Evolutionary conservation across 2,329 filamentous ascomycete genomes (phyloP).

Genomic region (Orbilia javanica): DNA sequence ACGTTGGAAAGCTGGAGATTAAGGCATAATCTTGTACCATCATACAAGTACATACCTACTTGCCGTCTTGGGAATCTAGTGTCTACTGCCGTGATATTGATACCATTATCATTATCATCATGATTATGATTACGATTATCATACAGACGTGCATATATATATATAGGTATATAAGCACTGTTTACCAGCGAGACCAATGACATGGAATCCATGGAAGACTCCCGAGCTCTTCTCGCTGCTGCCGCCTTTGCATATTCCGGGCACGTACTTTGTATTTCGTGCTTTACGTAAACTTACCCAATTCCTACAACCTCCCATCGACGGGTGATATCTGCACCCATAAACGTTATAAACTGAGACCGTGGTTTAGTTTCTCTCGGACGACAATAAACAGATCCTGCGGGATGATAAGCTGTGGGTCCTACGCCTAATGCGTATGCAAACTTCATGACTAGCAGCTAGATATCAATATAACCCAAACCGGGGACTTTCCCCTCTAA

Average conservation of each 20-base stretch:
- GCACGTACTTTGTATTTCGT: not conserved
- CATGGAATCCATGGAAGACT: not conserved
- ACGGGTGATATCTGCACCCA: not conserved
- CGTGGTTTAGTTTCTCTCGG: not conserved
- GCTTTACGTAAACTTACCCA: not conserved
- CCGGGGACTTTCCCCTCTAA: conserved; percentile 4
- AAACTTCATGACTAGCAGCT: not conserved
- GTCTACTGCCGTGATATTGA: not conserved
- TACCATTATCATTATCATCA: not conserved
- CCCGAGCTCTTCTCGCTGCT: conserved; percentile 1
- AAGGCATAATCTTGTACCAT: conserved; percentile 67
- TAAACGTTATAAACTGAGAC: not conserved
- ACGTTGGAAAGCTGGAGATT: conserved; percentile 79
- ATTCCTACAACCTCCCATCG: conserved; percentile 3
- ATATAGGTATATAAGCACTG: conserved; percentile 2
- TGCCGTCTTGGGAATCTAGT: not conserved
- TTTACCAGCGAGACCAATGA: not conserved
- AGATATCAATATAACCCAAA: not conserved
- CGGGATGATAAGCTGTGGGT: conserved; percentile 15
- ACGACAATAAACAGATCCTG: not conserved
- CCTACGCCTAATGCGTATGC: not conserved
- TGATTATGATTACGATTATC: not conserved
- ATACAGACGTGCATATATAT: too few relatives aligned
- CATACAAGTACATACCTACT: not conserved
- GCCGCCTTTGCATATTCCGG: not conserved